A percentile compares a stretch with the other conserved stretches of the same genome.
Conservation (phyloP, 2,329 filamentous ascomycete species). For the Calcarisporium arbuscula region DNA sequence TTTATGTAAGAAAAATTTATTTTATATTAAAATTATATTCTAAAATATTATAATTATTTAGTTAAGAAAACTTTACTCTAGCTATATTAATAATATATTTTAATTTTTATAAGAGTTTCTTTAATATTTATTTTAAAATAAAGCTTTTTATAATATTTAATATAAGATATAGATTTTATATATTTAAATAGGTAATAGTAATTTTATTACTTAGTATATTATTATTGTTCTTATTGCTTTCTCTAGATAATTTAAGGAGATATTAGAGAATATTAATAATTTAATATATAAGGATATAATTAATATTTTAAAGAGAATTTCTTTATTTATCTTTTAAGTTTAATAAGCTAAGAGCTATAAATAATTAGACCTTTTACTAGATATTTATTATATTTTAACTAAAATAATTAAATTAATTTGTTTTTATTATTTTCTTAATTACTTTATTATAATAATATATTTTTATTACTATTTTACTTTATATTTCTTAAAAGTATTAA, state of each 20-base stretch:
- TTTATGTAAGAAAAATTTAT: not conserved
- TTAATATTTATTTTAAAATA: not conserved
- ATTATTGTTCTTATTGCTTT: too few relatives aligned
- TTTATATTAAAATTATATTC: not conserved
- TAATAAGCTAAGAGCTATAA: too few relatives aligned
- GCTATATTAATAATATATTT: not conserved
- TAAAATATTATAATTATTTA: not conserved
- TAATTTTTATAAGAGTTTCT: not conserved
- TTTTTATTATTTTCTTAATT: slow-evolving; percentile 1
- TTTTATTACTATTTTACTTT: too few relatives aligned
- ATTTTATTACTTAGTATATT: not conserved
- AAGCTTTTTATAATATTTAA: not conserved
- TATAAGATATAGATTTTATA: not conserved
- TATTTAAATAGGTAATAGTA: not conserved
- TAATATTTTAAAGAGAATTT: too few relatives aligned
- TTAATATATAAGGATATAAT: not conserved
- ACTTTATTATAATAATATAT: not conserved
- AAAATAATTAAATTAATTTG: not conserved
- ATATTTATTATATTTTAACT: not conserved
- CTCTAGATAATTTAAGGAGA: not conserved
- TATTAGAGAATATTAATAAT: not conserved
- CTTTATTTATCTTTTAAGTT: too few relatives aligned
- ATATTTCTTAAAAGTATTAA: not conserved
- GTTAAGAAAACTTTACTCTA: not conserved
- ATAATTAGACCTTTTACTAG: too few relatives aligned